Evolutionary conservation across 1,284 basidiomycete species (phyloP).

Genomic region (Cutaneotrichosporon dermatis): DNA sequence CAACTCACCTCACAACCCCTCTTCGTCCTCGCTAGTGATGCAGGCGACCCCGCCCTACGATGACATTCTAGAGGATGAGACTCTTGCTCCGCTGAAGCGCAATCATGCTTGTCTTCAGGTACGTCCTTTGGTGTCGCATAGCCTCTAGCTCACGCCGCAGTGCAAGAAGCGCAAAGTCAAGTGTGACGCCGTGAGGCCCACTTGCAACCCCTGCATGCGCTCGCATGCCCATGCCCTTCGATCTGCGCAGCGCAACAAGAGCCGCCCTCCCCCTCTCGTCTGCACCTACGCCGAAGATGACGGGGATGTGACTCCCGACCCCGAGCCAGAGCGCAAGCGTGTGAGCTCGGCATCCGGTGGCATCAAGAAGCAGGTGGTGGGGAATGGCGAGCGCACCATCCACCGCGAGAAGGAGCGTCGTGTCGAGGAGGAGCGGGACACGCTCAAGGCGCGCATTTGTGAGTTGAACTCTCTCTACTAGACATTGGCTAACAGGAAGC

Average conservation of each 20-base stretch:
- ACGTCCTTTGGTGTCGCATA: background rate
- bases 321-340: conserved; percentile 12
- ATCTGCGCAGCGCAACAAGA: conserved; percentile 36
- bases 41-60: conserved; percentile 23
- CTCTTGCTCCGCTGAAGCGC: conserved; percentile 41
- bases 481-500: conserved; percentile 20
- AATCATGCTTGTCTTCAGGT: conserved; percentile 43
- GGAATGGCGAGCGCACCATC: conserved; percentile 10
- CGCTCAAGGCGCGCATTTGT: conserved; percentile 28
- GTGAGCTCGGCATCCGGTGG: background rate
- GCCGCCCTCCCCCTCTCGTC: conserved; percentile 24
- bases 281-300: conserved; percentile 38
- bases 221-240: conserved; percentile 44
- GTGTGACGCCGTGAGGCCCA: conserved; percentile 40
- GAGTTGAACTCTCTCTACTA: background rate
- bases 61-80: conserved; percentile 38
- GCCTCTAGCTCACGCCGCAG: conserved; percentile 10
- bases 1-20: background rate
- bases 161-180: conserved; percentile 47
- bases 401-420: conserved; percentile 24
- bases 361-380: conserved; percentile 12
- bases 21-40: conserved; percentile 7
- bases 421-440: conserved; percentile 31
- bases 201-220: conserved; percentile 41
- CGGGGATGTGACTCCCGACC: background rate